Conservation (phyloP, 768 basidiomycete genomes). For the Suillus brevipes region DNA sequence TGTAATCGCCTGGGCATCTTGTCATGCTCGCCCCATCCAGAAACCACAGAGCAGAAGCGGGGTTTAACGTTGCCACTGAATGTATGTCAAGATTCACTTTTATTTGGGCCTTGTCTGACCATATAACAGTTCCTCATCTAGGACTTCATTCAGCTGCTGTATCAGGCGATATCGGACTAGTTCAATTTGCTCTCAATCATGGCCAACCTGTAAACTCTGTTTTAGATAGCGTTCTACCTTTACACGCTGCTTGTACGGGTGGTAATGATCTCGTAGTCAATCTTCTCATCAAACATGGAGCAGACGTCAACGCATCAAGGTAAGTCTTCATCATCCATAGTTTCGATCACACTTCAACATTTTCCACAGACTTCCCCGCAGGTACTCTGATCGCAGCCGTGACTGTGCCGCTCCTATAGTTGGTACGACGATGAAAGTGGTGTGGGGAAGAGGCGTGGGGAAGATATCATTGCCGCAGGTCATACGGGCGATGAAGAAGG, state of each 20-base stretch:
- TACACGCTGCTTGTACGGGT: slow-evolving; percentile 92
- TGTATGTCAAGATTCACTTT: slow-evolving; percentile 35
- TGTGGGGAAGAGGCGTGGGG: slow-evolving; percentile 25
- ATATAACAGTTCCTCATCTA: slow-evolving; percentile 64
- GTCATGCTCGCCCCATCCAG: slow-evolving; percentile 39
- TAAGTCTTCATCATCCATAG: slow-evolving; percentile 31
- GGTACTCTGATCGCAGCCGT: slow-evolving; percentile 70
- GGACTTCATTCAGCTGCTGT: slow-evolving; percentile 77
- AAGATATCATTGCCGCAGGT: slow-evolving; percentile 26
- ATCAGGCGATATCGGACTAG: slow-evolving; percentile 88
- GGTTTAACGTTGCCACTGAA: slow-evolving; percentile 55
- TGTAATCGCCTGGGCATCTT: not conserved
- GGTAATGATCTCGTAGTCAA: slow-evolving; percentile 88
- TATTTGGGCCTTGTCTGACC: not conserved
- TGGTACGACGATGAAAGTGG: slow-evolving; percentile 48
- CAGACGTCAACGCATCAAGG: slow-evolving; percentile 98
- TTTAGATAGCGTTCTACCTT: slow-evolving; percentile 92
- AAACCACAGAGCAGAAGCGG: slow-evolving; percentile 42
- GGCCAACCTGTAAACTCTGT: slow-evolving; percentile 97
- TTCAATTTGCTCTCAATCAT: slow-evolving; percentile 87
- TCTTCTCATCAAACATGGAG: slow-evolving; percentile 87
- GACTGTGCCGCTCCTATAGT: slow-evolving; percentile 70
- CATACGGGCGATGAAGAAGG: slow-evolving; percentile 27
- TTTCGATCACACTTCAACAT: slow-evolving; percentile 9
- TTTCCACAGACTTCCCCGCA: slow-evolving; percentile 59